Conservation (phyloP, 148 eudicot genomes). For the Heliosperma pusillum region DNA sequence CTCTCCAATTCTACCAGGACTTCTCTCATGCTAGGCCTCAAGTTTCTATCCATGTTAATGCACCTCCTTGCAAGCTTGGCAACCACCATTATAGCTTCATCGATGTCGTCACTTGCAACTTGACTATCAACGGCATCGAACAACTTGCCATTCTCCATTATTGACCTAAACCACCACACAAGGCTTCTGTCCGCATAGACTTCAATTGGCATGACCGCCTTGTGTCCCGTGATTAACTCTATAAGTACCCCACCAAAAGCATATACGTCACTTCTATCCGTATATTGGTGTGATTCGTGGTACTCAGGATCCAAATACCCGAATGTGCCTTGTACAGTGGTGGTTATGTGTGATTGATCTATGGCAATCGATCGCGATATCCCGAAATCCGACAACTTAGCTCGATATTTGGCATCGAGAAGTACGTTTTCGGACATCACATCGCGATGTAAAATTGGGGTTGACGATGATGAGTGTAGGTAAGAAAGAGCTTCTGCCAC, state of each 20-base stretch:
- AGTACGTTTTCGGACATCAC: constrained; percentile 22
- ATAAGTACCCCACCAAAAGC: constrained; percentile 29
- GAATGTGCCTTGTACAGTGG: constrained; percentile 21
- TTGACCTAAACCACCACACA: constrained; percentile 11
- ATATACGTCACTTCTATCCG: not conserved
- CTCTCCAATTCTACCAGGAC: constrained; percentile 19
- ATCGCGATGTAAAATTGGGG: constrained; percentile 22
- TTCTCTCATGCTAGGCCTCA: constrained; percentile 30
- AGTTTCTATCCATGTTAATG: constrained; percentile 19
- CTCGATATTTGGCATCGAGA: constrained; percentile 21
- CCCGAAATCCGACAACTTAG: constrained; percentile 23
- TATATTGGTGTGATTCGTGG: too few relatives aligned
- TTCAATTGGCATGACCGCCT: constrained; percentile 3
- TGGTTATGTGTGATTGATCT: constrained; percentile 24
- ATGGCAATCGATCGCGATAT: constrained; percentile 18
- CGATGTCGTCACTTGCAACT: constrained; percentile 11
- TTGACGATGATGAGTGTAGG: constrained; percentile 19
- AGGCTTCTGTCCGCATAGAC: constrained; percentile 19
- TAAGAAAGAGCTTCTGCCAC: constrained; percentile 23
- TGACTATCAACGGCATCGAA: constrained; percentile 17
- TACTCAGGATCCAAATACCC: constrained; percentile 14
- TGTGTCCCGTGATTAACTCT: constrained; percentile 28
- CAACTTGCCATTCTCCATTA: constrained; percentile 6
- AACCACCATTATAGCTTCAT: constrained; percentile 10
- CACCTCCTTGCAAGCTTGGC: constrained; percentile 24